Evolutionary conservation across 345 rosid genomes (phyloP).

Genomic region (Eucalyptus cladocalyx): DNA sequence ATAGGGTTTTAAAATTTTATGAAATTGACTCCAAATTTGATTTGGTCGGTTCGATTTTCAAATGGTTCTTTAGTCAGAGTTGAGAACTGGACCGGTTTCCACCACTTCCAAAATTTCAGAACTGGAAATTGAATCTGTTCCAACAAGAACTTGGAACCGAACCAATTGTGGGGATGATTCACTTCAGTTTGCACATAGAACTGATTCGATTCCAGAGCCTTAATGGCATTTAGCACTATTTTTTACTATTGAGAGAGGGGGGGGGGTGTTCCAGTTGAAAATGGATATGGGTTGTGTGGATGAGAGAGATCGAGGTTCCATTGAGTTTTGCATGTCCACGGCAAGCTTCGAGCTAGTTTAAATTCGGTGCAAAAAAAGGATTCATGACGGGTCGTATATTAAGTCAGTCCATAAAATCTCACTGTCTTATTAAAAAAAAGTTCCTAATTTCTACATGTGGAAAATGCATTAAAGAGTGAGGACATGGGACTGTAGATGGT

Average conservation of each 20-base stretch:
- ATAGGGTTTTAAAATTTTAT: no score
- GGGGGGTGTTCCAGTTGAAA: background rate
- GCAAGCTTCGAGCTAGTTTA: background rate
- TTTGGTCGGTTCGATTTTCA: background rate
- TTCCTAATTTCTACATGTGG: background rate
- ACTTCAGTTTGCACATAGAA: no score
- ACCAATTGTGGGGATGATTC: no score
- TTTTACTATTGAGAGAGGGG: background rate
- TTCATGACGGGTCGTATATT: background rate
- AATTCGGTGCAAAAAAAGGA: background rate
- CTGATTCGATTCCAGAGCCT: no score
- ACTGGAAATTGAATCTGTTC: background rate
- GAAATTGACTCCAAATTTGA: background rate
- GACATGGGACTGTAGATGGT: background rate
- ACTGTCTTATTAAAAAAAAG: background rate
- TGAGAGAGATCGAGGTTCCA: background rate
- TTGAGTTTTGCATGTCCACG: background rate
- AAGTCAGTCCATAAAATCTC: background rate
- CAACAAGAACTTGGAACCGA: no score
- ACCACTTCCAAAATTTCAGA: background rate
- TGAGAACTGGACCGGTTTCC: fast-evolving
- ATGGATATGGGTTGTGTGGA: background rate
- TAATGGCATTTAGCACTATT: no score
- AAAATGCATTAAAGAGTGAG: background rate
- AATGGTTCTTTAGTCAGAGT: background rate